Percentiles rank a stretch among this genome's conserved stretches.
phyloP scores from a whole-genome alignment of 2,329 filamentous ascomycete genomes.

The Xylariaceae sp. region DNA sequence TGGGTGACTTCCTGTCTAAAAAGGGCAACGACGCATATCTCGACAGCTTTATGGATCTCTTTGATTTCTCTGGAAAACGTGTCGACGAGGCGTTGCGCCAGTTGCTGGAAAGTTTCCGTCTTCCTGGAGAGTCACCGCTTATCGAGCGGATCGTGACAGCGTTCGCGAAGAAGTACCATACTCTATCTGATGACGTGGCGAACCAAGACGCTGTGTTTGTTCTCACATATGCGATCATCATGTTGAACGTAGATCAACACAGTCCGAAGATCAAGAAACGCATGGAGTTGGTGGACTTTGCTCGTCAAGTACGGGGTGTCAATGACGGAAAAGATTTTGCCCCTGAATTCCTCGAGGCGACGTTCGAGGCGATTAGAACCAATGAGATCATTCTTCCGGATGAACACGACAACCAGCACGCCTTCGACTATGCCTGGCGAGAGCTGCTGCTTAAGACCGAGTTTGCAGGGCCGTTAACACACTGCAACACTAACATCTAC shows the following conservation, averaged over 20 bases:
- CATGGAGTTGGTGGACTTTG: conserved; percentile 80
- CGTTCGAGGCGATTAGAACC: conserved; percentile 84
- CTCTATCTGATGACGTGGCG: conserved; percentile 66
- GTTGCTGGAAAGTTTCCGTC: conserved; percentile 84
- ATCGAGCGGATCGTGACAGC: conserved; percentile 88
- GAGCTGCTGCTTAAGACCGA: conserved; percentile 84
- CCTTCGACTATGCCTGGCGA: conserved; percentile 97
- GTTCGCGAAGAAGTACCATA: conserved; percentile 81
- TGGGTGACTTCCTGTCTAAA: conserved; percentile 93
- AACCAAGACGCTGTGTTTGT: conserved; percentile 87
- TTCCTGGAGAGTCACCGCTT: conserved; percentile 86
- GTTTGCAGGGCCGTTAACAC: conserved; percentile 63
- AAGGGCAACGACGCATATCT: conserved; percentile 81
- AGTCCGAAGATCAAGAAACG: conserved; percentile 87
- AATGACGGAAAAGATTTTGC: conserved; percentile 83
- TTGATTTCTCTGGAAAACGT: conserved; percentile 80
- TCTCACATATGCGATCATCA: conserved; percentile 91
- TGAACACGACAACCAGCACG: conserved; percentile 93
- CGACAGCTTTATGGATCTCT: conserved; percentile 76
- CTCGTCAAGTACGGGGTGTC: conserved; percentile 82
- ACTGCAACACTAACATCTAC: conserved; percentile 89
- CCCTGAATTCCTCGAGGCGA: conserved; percentile 73
- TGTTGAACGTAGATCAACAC: conserved; percentile 95
- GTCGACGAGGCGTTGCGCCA: conserved; percentile 85
- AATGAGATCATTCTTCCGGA: conserved; percentile 96